phyloP scores from a whole-genome alignment of 179 eudicot genomes.

The Heliamphora pulchella region DNA sequence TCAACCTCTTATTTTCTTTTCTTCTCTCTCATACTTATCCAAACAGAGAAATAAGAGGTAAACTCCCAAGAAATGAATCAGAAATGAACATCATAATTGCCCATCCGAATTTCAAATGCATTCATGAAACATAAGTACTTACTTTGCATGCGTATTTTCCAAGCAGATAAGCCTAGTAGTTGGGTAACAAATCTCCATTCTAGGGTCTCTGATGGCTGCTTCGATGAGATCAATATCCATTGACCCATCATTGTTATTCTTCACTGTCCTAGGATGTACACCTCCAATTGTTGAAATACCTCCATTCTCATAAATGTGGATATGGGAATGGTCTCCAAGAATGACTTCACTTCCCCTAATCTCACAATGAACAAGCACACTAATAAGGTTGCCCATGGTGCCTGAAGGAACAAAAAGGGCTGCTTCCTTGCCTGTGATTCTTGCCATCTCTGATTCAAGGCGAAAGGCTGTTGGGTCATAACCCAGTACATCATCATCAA shows the following conservation, averaged over 20 bases:
- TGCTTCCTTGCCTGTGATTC: conserved; percentile 76
- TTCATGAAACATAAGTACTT: conserved; percentile 22
- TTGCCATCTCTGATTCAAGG: conserved; percentile 76
- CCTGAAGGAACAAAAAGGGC: conserved; percentile 93
- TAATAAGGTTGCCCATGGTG: conserved; percentile 89
- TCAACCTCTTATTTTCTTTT: neutral
- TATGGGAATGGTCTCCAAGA: conserved; percentile 77
- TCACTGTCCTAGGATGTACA: conserved; percentile 87
- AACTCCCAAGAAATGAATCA: neutral
- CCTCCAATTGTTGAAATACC: conserved; percentile 96
- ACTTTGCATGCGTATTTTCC: conserved; percentile 95
- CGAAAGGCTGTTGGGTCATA: conserved; percentile 72
- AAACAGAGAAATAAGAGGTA: neutral
- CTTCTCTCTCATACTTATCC: neutral
- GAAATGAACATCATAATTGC: neutral
- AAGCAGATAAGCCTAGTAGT: conserved; percentile 81
- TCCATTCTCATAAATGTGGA: conserved; percentile 85
- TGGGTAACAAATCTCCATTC: conserved; percentile 55
- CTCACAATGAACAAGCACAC: conserved; percentile 84
- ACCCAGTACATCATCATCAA: conserved; percentile 80
- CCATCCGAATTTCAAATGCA: neutral
- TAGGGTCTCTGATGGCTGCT: conserved; percentile 68
- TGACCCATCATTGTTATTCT: conserved; percentile 78
- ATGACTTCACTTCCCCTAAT: conserved; percentile 89
- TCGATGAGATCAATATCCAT: conserved; percentile 77